Evolutionary conservation across 148 eudicot species (phyloP).

Genomic region (Dianthus caryophyllus): DNA sequence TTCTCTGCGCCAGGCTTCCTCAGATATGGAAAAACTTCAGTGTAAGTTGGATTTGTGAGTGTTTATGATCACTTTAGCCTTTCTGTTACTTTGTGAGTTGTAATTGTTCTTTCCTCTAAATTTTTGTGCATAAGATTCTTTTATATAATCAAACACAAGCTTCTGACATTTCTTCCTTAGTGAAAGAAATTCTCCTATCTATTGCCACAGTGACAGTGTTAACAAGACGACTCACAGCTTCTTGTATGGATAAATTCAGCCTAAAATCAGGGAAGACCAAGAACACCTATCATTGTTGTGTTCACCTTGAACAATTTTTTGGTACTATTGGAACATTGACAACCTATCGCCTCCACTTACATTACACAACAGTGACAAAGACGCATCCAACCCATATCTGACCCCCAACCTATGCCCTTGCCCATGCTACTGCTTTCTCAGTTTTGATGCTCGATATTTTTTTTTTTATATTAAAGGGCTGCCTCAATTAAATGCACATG

Average conservation of each 20-base stretch:
- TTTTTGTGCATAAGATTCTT: not conserved
- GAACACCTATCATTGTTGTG: not conserved
- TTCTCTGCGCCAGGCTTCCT: conserved; percentile 86
- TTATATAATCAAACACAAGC: not conserved
- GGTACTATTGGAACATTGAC: not conserved
- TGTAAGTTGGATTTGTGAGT: conserved; percentile 31
- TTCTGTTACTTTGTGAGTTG: not conserved
- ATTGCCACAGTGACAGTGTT: not conserved
- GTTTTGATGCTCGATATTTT: not conserved
- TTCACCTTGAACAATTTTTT: not conserved
- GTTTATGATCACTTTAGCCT: not conserved
- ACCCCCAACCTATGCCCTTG: not conserved
- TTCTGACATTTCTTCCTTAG: not conserved
- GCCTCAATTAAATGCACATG: not conserved
- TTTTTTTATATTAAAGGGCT: not conserved
- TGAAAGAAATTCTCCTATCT: not conserved
- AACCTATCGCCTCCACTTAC: not conserved
- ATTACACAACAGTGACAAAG: not conserved
- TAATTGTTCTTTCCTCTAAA: not conserved
- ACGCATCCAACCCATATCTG: not conserved
- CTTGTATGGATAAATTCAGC: not conserved
- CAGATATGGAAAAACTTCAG: conserved; percentile 73
- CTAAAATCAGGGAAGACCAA: not conserved
- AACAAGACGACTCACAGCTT: not conserved
- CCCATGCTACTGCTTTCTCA: not conserved